Evolutionary conservation across 1,139 yeast species (phyloP).

Genomic region (Diutina rugosa): DNA sequence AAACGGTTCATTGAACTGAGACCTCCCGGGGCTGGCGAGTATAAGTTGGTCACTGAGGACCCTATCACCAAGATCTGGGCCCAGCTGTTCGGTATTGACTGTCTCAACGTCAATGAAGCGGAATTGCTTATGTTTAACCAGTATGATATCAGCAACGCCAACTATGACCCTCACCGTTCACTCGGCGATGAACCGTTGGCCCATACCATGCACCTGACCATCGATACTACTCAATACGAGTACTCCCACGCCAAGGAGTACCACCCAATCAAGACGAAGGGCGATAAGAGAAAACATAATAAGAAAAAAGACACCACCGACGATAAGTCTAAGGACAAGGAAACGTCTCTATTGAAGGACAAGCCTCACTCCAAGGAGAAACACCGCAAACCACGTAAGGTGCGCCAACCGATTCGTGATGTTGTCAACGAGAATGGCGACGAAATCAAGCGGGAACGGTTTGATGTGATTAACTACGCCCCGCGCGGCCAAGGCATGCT

Average conservation of each 20-base stretch:
- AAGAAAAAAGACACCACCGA: slow-evolving; percentile 3
- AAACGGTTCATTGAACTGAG: slow-evolving; percentile 24
- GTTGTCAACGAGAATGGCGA: neutral
- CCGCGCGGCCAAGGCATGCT: slow-evolving; percentile 41
- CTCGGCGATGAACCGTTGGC: slow-evolving; percentile 8
- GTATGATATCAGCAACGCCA: slow-evolving; percentile 20
- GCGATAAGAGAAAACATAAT: slow-evolving; percentile 3
- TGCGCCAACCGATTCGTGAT: neutral
- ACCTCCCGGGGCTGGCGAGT: slow-evolving; percentile 7
- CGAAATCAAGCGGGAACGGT: slow-evolving; percentile 16
- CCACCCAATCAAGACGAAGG: neutral
- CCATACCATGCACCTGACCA: slow-evolving; percentile 21
- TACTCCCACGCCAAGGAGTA: slow-evolving; percentile 7
- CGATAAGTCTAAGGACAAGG: slow-evolving; percentile 2
- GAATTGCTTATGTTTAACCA: slow-evolving; percentile 29
- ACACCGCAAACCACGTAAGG: neutral
- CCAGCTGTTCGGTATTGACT: slow-evolving; percentile 37
- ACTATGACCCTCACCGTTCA: slow-evolving; percentile 14
- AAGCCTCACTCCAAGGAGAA: neutral
- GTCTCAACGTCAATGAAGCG: slow-evolving; percentile 40
- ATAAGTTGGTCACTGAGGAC: slow-evolving; percentile 48
- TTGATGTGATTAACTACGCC: slow-evolving; percentile 35
- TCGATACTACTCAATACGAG: slow-evolving; percentile 24
- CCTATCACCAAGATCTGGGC: slow-evolving; percentile 40
- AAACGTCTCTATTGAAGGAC: neutral